Conservation (phyloP, 495 filamentous ascomycete species). For the Podospora sp. region DNA sequence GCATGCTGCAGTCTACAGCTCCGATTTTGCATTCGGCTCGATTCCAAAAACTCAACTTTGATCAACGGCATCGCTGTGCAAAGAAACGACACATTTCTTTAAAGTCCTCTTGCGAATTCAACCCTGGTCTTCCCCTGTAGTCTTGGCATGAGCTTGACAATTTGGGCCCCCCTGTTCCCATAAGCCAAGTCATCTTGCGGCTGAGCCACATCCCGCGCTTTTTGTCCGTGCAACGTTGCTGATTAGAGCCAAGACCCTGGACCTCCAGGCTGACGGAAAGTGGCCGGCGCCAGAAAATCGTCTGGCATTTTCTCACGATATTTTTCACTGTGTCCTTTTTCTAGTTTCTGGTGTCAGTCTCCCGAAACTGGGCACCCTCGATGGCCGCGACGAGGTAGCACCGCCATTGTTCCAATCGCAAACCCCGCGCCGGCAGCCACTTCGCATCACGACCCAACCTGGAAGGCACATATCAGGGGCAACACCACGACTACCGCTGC, state of each 20-base stretch:
- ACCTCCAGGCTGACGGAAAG: conserved; percentile 4
- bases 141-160: neutral
- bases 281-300: neutral
- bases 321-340: neutral
- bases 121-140: neutral
- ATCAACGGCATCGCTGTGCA: neutral
- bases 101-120: no score
- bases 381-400: conserved; percentile 25
- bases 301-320: neutral
- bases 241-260: neutral
- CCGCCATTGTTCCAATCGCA: neutral
- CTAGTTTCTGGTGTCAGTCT: neutral
- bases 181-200: neutral
- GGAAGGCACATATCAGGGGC: no score
- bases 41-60: neutral
- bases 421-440: neutral
- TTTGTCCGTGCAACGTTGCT: neutral
- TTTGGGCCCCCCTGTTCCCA: neutral
- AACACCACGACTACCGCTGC: no score
- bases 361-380: neutral
- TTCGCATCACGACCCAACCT: no score
- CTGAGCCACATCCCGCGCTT: neutral
- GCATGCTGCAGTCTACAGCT: neutral
- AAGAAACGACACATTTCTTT: neutral
- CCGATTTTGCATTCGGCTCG: neutral